A percentile compares a stretch with the other conserved stretches of the same genome.
Evolutionary conservation across 441 rosid genomes (phyloP).

Genomic region (Pelargonium fulgidum): DNA sequence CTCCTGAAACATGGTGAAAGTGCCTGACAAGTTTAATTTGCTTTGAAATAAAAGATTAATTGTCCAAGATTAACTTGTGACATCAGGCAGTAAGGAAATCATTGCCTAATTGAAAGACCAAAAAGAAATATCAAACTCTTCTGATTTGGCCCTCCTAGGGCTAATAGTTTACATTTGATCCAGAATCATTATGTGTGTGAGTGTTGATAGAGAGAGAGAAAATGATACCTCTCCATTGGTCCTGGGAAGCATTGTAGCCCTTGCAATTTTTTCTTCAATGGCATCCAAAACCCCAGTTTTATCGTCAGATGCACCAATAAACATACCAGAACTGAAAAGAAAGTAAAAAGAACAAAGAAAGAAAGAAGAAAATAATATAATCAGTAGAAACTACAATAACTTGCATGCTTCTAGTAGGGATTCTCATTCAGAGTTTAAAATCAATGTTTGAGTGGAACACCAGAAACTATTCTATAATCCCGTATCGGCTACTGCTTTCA

Average conservation of each 20-base stretch:
- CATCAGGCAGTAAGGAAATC: background rate
- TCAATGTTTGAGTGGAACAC: background rate
- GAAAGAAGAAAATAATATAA: background rate
- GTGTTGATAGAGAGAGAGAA: conserved; percentile 1
- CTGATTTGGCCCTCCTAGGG: background rate
- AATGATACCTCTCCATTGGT: conserved; percentile 45
- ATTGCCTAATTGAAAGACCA: conserved; percentile 4
- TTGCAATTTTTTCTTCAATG: conserved; percentile 60
- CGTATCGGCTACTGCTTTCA: background rate
- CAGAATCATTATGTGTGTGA: background rate
- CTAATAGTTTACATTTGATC: background rate
- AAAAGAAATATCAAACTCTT: background rate
- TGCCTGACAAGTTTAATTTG: conserved; percentile 30
- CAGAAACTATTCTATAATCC: background rate
- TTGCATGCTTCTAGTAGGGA: background rate
- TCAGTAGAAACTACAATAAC: background rate
- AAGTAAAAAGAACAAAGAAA: conserved; percentile 14
- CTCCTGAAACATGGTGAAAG: conserved; percentile 40
- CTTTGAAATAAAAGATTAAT: conserved; percentile 33
- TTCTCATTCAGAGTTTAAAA: too few relatives aligned
- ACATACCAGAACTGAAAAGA: conserved; percentile 46
- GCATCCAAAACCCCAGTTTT: conserved; percentile 41
- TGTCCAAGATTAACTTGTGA: conserved; percentile 18
- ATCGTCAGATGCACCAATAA: conserved; percentile 43
- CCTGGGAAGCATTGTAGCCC: conserved; percentile 47